Conservation (phyloP, 176 grass and related monocot species). For the Zea mays region Zm-B73-REFERENCE-NAM-5.0 NC_050097.1:42774501-42775000, state of each 20-base stretch:
- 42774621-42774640: neutral
- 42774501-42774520: neutral
- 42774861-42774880: neutral
- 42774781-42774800: slow-evolving; percentile 11
- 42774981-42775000: neutral
- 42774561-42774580: neutral
- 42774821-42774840: slow-evolving; percentile 21
- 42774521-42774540: neutral
- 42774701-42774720: neutral
- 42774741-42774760: slow-evolving; percentile 8
- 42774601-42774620: neutral
- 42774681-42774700: neutral
- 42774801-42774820: neutral
- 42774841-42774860: slow-evolving; percentile 15
- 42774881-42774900: neutral
- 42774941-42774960: neutral
- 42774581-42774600: slow-evolving; percentile 18
- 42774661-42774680: neutral
- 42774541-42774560: neutral
- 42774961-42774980: neutral
- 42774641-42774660: neutral
- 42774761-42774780: slow-evolving; percentile 18
- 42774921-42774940: neutral
- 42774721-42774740: neutral
- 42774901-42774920: neutral